Base-by-base conservation (phyloP, 768 basidiomycete genomes). In the Suillus occidentalis region DNA sequence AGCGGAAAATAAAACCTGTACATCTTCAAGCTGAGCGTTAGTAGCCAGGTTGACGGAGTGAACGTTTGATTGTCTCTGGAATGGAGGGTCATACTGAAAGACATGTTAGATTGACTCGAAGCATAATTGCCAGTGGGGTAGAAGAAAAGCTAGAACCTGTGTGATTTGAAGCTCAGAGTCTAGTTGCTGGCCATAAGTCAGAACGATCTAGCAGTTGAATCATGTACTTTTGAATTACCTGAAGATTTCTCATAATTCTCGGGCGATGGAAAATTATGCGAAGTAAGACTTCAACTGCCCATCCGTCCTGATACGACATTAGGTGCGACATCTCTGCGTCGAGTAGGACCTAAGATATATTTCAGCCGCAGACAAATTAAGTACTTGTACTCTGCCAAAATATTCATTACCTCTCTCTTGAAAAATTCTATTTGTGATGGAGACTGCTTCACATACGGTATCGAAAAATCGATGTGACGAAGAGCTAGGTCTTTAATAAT, bases 401-500 rank as follows among this genome's bases (percentile, higher is more conserved):
- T n/a, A 39, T 37, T 7, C 12, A 31, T 28, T 59, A 59, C 58
- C 58, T 59, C 58, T 16, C 58, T 20, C 40, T 59, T 59, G 18
- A 59, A 59, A 13, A 40, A 59, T 1, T 59, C 58, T 20, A 59
- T 20, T 13, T 2, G 1, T 12, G 18, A 28, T 31, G 20, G 18
- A 59, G 58, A 9, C 40, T 59, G 58, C 16, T 42, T 12, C 58
- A 6, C 7, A 28, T 59, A 42, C 6, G 58, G 28, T 40, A 42
- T 59, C 28, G 58, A 59, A 59, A 59, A 42, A 42, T 59, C 58
- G 6, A 59, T 20, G 18, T 42, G 40, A 59, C 28, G 40, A 59
- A 59, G 25, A 59, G 58, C 58, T 28, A 59, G 20, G 3, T 59
- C 58, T 20, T 5, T 40, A 4, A 59, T 20, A 4, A 6, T 28